These are phyloP conservation scores for Leccinum broughii DNA, from an alignment of 768 basidiomycete genomes.

Conservation along the genomic window DNA sequence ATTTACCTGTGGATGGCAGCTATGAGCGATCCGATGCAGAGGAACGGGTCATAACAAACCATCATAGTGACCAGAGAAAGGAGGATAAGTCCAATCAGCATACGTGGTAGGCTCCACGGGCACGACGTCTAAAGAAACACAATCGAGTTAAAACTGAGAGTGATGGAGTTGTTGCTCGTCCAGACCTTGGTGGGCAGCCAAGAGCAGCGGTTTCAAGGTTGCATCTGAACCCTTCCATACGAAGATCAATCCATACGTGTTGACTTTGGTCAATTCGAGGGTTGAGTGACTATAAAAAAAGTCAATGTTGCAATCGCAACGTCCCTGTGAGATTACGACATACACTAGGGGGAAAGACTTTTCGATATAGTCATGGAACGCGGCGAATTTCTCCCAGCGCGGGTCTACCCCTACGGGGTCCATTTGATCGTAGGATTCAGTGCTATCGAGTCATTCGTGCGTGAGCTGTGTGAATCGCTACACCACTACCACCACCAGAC, in stretches of 20 bases:
- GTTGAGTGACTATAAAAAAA: slow-evolving; percentile 42
- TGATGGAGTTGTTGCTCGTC: not conserved
- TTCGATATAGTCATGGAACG: slow-evolving; percentile 56
- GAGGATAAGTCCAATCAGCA: slow-evolving; percentile 58
- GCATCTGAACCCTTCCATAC: slow-evolving; percentile 54
- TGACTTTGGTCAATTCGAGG: slow-evolving; percentile 56
- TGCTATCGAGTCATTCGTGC: slow-evolving; percentile 34
- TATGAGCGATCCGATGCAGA: not conserved
- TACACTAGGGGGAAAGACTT: slow-evolving; percentile 64
- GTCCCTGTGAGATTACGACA: slow-evolving; percentile 12
- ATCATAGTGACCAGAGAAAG: slow-evolving; percentile 64
- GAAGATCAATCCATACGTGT: slow-evolving; percentile 61
- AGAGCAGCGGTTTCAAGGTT: slow-evolving; percentile 54
- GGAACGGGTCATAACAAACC: slow-evolving; percentile 32
- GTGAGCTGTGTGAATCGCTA: slow-evolving; percentile 5
- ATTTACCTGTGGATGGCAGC: slow-evolving; percentile 26
- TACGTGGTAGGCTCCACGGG: slow-evolving; percentile 60
- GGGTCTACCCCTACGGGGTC: slow-evolving; percentile 47
- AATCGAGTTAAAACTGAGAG: not conserved
- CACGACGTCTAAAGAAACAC: slow-evolving; percentile 53
- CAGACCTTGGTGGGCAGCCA: slow-evolving; percentile 55
- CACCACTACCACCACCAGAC: slow-evolving; percentile 13
- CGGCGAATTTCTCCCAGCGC: slow-evolving; percentile 54
- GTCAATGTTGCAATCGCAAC: not conserved
- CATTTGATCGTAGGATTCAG: slow-evolving; percentile 53